These are phyloP conservation scores for Cladosporium cucumerinum DNA, from an alignment of 2,329 filamentous ascomycete genomes.

Conservation along the genomic window DNA sequence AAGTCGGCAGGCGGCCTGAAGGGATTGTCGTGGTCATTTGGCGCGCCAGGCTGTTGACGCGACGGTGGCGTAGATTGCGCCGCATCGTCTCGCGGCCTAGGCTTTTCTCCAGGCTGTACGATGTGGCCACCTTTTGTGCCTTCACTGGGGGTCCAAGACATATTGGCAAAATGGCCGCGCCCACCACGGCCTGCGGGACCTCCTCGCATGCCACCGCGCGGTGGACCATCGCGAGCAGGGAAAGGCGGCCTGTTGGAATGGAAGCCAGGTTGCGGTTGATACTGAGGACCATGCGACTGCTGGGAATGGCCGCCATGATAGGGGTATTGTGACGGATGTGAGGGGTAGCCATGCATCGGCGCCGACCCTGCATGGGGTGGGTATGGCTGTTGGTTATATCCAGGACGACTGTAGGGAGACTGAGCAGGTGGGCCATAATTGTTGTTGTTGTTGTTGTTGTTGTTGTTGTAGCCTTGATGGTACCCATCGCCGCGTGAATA, in stretches of 20 bases:
- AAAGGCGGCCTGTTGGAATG: slow-evolving; percentile 23
- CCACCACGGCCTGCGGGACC: slow-evolving; percentile 45
- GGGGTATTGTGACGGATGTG: slow-evolving; percentile 54
- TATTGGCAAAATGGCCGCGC: slow-evolving; percentile 60
- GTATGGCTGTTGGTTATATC: slow-evolving; percentile 49
- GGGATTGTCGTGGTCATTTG: slow-evolving; percentile 57
- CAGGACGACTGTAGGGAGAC: slow-evolving; percentile 57
- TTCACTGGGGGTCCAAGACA: slow-evolving; percentile 66
- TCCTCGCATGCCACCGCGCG: slow-evolving; percentile 34
- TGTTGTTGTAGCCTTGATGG: slow-evolving; percentile 28
- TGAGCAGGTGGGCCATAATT: slow-evolving; percentile 48
- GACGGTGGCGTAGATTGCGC: slow-evolving; percentile 29
- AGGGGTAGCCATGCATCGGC: slow-evolving; percentile 56
- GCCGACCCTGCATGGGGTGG: slow-evolving; percentile 36
- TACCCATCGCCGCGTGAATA: slow-evolving; percentile 32
- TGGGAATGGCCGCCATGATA: slow-evolving; percentile 50
- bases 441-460: slow-evolving; percentile 30
- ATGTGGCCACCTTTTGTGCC: slow-evolving; percentile 52
- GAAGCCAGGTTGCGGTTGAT: slow-evolving; percentile 22
- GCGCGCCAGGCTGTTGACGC: slow-evolving; percentile 31
- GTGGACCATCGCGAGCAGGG: slow-evolving; percentile 23
- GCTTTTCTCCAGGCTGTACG: slow-evolving; percentile 32
- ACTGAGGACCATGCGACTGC: slow-evolving; percentile 11
- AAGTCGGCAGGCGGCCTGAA: slow-evolving; percentile 64
- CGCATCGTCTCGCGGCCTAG: slow-evolving; percentile 21